A percentile compares a stretch with the other conserved stretches of the same genome.
Evolutionary conservation across 1,139 yeast genomes (phyloP).

Genomic region (Hyphopichia buzzinii): DNA sequence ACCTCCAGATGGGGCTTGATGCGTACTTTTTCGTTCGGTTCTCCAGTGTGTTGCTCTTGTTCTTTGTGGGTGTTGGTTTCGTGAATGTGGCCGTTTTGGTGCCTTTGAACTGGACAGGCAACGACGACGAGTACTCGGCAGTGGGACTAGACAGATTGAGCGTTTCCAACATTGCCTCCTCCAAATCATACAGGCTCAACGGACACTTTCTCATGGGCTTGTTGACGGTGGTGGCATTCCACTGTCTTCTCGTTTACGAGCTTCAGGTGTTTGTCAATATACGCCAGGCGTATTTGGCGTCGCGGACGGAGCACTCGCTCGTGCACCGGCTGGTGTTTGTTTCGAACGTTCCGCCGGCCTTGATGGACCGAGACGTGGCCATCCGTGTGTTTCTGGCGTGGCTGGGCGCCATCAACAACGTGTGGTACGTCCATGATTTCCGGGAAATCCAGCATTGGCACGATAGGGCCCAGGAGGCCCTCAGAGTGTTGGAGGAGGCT

Average conservation of each 20-base stretch:
- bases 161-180: conserved; percentile 56
- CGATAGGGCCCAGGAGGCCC: conserved; percentile 27
- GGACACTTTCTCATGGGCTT: conserved; percentile 56
- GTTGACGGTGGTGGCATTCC: conserved; percentile 52
- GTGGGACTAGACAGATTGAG: conserved; percentile 59
- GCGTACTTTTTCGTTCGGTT: conserved; percentile 62
- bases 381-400: conserved; percentile 27
- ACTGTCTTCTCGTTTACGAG: conserved; percentile 50
- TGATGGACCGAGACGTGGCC: conserved; percentile 25
- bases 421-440: conserved; percentile 54
- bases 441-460: conserved; percentile 29
- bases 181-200: conserved; percentile 43
- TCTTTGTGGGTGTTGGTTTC: conserved; percentile 49
- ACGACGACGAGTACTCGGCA: conserved; percentile 26
- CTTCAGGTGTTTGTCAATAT: conserved; percentile 46
- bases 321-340: conserved; percentile 44
- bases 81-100: conserved; percentile 52
- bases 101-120: conserved; percentile 56
- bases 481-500: conserved; percentile 40
- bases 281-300: conserved; percentile 35
- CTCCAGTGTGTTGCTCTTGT: conserved; percentile 43
- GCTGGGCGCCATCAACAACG: conserved; percentile 45
- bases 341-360: conserved; percentile 44
- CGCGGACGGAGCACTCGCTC: conserved; percentile 22
- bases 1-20: conserved; percentile 56